Conservation (phyloP, 1,139 yeast species). For the Geotrichum bryndzae region DNA sequence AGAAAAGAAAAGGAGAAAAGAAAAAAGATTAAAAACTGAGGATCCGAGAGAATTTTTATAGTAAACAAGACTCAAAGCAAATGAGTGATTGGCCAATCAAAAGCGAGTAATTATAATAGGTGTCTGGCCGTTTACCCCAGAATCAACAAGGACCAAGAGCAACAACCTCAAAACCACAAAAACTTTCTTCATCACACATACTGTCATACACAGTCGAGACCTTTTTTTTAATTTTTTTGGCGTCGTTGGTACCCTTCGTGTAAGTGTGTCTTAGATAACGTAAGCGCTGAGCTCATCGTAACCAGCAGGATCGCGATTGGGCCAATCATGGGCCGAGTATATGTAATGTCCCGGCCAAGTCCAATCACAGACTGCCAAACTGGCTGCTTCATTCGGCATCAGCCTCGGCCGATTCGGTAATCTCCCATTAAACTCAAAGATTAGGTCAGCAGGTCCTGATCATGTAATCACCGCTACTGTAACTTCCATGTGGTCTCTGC, state of each 20-base stretch:
- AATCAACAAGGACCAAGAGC: background rate
- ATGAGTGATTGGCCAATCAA: background rate
- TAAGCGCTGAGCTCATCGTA: background rate
- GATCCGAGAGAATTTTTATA: background rate
- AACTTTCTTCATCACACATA: too few species aligned
- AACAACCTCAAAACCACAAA: too few species aligned
- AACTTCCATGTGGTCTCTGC: too few species aligned
- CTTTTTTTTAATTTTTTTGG: too few species aligned
- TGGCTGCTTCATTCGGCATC: background rate
- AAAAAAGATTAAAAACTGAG: background rate
- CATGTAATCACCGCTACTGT: background rate
- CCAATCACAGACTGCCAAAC: background rate
- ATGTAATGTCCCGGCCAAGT: background rate
- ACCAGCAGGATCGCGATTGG: background rate
- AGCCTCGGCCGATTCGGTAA: background rate
- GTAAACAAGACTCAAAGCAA: background rate
- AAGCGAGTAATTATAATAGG: background rate
- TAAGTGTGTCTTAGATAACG: too few species aligned
- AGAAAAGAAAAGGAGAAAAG: too few species aligned
- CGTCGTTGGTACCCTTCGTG: too few species aligned
- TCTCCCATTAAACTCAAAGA: background rate
- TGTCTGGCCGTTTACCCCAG: background rate
- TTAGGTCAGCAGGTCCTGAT: background rate
- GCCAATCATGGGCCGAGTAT: background rate
- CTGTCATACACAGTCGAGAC: too few species aligned